Evolutionary conservation across 805 yeast species (phyloP), one percentile per base, ranked within the genome.

Genomic region (Metschnikowia santaceciliae): DNA sequence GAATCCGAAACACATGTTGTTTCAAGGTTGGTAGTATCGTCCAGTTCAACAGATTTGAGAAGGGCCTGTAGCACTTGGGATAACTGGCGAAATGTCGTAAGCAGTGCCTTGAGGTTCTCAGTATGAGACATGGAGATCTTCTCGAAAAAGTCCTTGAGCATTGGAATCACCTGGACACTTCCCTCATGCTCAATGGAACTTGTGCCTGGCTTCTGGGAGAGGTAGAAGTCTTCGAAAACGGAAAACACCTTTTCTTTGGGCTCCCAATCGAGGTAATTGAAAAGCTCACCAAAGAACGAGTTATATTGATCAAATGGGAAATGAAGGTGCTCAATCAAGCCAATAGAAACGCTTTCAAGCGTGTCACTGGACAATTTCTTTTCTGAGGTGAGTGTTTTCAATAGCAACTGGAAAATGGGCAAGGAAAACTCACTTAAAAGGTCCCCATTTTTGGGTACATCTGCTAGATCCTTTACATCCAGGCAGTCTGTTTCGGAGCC

Each of bases 91-190:
- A 69, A 70, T 13, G 66, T 59, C 22, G 46, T 51, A 2, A 51
- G 42, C 20, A 63, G 54, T 4, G 64, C 54, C 6, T 56, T 62
- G 10, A 67, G 60, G 6, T 46, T 54, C 4, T 62, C 63, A 5
- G 60, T 46, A 0, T 68, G 62, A 4, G 70, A 59, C 8, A 74
- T 70, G 3, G 79, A 71, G 54, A 81, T 77, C 54, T 75, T 78
- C 32, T 74, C 72, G 46, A 80, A 74, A 45, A 71, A 75, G 55
- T 75, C 79, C 46, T 68, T 70, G 43, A 79, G 62, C 13, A 66
- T 62, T 0, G 74, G 71, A 1, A 79, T 58, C 41, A 74, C 54
- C 52, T 75, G 56, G 8, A 7, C n/a, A 26, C 19, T 19, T 8
- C 42, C 26, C 8, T 8, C 35, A 15, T 47, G 14, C 41, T 41